Conservation (phyloP, 2,329 filamentous ascomycete genomes). For the Clathrospora elynae region DNA sequence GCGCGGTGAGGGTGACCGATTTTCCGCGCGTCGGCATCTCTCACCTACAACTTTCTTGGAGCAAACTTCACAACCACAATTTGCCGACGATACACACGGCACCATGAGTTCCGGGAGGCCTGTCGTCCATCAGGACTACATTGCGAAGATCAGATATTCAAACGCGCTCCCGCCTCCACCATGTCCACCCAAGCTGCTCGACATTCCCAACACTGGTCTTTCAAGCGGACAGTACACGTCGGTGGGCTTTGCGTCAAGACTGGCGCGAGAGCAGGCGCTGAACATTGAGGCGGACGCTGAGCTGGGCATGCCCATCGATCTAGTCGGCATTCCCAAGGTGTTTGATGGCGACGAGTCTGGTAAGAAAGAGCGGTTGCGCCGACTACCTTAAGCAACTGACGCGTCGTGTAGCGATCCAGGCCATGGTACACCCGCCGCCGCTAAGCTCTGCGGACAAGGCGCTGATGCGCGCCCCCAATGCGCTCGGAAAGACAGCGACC, state of each 20-base stretch:
- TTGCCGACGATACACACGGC: slow-evolving; percentile 4
- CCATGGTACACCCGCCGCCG: slow-evolving; percentile 70
- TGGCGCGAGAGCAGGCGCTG: slow-evolving; percentile 88
- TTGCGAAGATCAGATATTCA: slow-evolving; percentile 91
- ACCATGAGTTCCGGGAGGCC: slow-evolving; percentile 36
- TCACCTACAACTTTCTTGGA: slow-evolving; percentile 39
- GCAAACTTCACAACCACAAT: slow-evolving; percentile 17
- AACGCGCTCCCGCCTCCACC: slow-evolving; percentile 95
- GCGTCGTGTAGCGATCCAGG: slow-evolving; percentile 72
- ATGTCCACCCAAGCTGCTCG: slow-evolving; percentile 92
- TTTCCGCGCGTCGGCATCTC: slow-evolving; percentile 29
- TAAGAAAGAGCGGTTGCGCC: slow-evolving; percentile 52
- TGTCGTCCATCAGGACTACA: slow-evolving; percentile 87
- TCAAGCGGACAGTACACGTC: slow-evolving; percentile 86
- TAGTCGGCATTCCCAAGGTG: slow-evolving; percentile 91
- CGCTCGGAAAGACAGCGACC: slow-evolving; percentile 81
- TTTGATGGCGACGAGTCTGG: slow-evolving; percentile 95
- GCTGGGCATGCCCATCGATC: slow-evolving; percentile 93
- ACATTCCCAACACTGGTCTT: slow-evolving; percentile 92
- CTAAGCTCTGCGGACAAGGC: slow-evolving; percentile 83
- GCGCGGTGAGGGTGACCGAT: slow-evolving; percentile 24
- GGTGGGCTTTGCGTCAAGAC: slow-evolving; percentile 83
- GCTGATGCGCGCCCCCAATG: slow-evolving; percentile 80
- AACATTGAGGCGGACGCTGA: slow-evolving; percentile 98
- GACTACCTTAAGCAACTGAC: slow-evolving; percentile 25